These are phyloP conservation scores for Alnus rubra DNA, from an alignment of 306 rosid genomes.

Conservation along the genomic window DNA sequence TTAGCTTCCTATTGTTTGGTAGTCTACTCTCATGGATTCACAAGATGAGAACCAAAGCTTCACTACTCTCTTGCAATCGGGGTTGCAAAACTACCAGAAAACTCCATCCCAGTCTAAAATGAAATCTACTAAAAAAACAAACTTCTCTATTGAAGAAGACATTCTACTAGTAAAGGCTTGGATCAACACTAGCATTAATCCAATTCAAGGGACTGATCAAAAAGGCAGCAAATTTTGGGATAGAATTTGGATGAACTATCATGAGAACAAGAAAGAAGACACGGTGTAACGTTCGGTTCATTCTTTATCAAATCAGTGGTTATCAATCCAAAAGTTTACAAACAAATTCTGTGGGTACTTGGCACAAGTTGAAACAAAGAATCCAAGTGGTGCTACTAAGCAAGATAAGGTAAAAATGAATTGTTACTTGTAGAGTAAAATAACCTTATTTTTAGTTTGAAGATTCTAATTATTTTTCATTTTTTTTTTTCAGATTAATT, in stretches of 20 bases:
- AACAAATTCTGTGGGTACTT: not conserved
- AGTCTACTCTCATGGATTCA: too few relatives aligned
- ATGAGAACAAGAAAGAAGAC: not conserved
- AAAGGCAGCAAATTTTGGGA: not conserved
- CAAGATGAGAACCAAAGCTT: too few relatives aligned
- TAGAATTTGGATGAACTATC: not conserved
- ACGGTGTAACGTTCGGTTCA: not conserved
- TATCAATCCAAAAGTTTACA: not conserved
- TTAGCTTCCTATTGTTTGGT: too few relatives aligned
- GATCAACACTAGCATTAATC: not conserved
- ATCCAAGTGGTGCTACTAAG: too few relatives aligned
- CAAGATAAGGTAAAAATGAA: not conserved
- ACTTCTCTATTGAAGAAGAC: too few relatives aligned
- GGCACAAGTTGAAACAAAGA: not conserved
- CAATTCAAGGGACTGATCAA: not conserved
- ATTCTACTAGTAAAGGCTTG: too few relatives aligned
- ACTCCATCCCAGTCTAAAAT: too few relatives aligned
- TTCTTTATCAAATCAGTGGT: not conserved
- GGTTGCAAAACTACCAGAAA: not conserved
- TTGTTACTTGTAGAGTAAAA: not conserved
- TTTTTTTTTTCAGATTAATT: not conserved
- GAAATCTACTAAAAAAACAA: too few relatives aligned
- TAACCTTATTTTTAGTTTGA: not conserved
- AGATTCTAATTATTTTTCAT: not conserved
- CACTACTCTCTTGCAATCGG: too few relatives aligned